Evolutionary conservation across 148 eudicot genomes (phyloP).

Genomic region (Rhododendron griersonianum): DNA sequence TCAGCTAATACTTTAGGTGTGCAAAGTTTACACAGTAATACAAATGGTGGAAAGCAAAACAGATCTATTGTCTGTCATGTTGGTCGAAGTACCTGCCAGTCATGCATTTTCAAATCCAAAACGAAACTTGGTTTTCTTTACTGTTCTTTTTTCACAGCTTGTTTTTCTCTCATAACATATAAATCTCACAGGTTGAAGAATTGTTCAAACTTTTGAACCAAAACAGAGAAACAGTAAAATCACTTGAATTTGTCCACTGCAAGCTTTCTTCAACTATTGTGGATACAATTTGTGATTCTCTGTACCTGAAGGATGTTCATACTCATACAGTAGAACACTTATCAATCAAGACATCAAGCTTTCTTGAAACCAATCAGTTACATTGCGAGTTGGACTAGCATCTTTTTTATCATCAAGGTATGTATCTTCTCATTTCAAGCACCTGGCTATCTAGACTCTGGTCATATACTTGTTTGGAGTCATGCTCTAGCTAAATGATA

Average conservation of each 20-base stretch:
- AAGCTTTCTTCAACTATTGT: slow-evolving; percentile 54
- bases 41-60: not conserved
- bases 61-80: not conserved
- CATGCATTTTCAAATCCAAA: not conserved
- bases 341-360: slow-evolving; percentile 65
- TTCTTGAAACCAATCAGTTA: slow-evolving; percentile 33
- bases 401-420: slow-evolving; percentile 62
- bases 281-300: slow-evolving; percentile 53
- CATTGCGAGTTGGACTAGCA: slow-evolving; percentile 42
- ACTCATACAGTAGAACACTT: slow-evolving; percentile 54
- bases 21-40: not conserved
- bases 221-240: slow-evolving; percentile 49
- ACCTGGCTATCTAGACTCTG: not conserved
- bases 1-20: not conserved
- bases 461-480: not conserved
- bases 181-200: slow-evolving; percentile 54
- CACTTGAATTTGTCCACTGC: slow-evolving; percentile 66
- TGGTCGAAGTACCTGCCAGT: not conserved
- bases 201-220: slow-evolving; percentile 65
- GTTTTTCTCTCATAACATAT: slow-evolving; percentile 3
- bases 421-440: not conserved
- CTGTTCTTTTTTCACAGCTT: not conserved
- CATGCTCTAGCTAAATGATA: not conserved
- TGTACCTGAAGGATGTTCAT: slow-evolving; percentile 28
- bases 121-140: not conserved